Conservation (phyloP, 768 basidiomycete genomes). For the Panaeolus papilionaceus region DNA sequence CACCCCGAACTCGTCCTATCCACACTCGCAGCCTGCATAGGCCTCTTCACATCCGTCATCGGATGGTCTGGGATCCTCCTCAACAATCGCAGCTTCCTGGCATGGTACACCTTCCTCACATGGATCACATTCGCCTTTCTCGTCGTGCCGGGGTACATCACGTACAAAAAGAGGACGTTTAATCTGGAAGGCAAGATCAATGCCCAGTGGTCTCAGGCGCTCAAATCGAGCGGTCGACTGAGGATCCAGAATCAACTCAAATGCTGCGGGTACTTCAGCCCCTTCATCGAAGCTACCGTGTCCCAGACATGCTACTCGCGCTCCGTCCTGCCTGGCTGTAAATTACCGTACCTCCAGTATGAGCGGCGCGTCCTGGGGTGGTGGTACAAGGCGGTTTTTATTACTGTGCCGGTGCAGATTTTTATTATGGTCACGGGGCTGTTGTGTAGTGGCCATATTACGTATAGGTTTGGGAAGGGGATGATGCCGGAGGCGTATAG, state of each 20-base stretch:
- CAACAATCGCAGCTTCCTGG: conserved; percentile 87
- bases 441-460: conserved; percentile 82
- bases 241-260: conserved; percentile 74
- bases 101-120: conserved; percentile 75
- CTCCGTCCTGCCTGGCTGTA: conserved; percentile 76
- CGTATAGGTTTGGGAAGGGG: conserved; percentile 87
- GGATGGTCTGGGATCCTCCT: conserved; percentile 86
- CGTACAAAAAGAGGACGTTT: conserved; percentile 66
- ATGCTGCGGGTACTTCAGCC: conserved; percentile 84
- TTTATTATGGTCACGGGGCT: conserved; percentile 65
- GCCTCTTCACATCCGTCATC: conserved; percentile 69
- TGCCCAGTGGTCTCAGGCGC: conserved; percentile 67
- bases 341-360: conserved; percentile 62
- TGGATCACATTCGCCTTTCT: conserved; percentile 80
- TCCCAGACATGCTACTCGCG: conserved; percentile 77
- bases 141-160: conserved; percentile 79
- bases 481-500: conserved; percentile 88
- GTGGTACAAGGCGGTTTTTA: conserved; percentile 73
- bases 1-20: conserved; percentile 70
- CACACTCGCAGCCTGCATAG: conserved; percentile 66
- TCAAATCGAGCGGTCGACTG: conserved; percentile 64
- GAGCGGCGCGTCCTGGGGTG: conserved; percentile 57
- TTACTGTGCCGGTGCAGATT: conserved; percentile 72
- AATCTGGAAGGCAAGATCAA: conserved; percentile 82
- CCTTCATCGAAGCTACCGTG: conserved; percentile 80